Evolutionary conservation across 768 basidiomycete genomes (phyloP).

Genomic region (Kondoa subrosea): DNA sequence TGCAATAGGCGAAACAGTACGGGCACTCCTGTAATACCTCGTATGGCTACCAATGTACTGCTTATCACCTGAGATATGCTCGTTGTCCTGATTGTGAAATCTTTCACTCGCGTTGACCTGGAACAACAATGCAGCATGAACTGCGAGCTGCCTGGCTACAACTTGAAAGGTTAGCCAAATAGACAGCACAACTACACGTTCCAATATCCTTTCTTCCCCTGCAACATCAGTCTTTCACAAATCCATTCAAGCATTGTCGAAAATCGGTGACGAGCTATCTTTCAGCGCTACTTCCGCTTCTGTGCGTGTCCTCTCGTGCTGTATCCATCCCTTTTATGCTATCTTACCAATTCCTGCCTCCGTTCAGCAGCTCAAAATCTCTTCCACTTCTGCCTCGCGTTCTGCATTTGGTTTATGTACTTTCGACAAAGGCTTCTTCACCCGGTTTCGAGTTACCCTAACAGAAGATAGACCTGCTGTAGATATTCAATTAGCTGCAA

Average conservation of each 20-base stretch:
- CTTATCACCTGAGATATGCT: no score
- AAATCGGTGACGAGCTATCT: constrained; percentile 4
- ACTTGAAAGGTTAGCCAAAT: neutral
- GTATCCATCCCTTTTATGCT: neutral
- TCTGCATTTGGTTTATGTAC: constrained; percentile 7
- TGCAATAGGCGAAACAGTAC: no score
- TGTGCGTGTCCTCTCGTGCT: neutral
- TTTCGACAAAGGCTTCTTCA: constrained; percentile 3
- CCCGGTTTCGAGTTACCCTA: neutral
- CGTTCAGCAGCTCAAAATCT: constrained; percentile 9
- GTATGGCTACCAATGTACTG: no score
- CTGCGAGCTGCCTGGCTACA: neutral
- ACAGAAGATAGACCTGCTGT: neutral
- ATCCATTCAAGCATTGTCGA: neutral
- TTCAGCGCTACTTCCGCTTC: neutral
- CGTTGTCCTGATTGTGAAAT: no score
- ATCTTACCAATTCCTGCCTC: no score
- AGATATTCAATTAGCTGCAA: neutral
- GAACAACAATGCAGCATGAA: neutral
- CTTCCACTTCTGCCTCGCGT: neutral
- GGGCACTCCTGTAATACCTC: no score
- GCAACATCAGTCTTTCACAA: neutral
- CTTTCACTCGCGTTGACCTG: no score
- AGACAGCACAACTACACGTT: neutral
- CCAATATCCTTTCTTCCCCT: neutral